Evolutionary conservation across 2,329 filamentous ascomycete genomes (phyloP), one percentile per base, ranked within the genome.

Genomic region (Beauveria rudraprayagi): DNA sequence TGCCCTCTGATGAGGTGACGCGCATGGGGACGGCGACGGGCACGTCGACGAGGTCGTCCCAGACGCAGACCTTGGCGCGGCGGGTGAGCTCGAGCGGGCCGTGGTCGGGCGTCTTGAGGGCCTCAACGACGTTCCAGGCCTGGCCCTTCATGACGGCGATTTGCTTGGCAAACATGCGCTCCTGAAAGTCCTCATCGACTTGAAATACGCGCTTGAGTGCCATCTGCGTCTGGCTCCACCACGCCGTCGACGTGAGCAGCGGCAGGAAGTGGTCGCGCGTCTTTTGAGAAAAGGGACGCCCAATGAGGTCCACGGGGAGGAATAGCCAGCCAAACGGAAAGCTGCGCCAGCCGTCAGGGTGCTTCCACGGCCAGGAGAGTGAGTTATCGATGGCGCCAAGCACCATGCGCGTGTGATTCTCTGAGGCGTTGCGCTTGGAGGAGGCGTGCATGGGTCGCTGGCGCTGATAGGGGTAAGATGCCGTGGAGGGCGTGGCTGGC

Each of bases 271-370:
- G 94, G 65, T 94, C 88, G 64, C 92, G 83, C 1, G 94, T 97
- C 70, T 89, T 92, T 71, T 96, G 89, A 8, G 94, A 97, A 70
- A 99, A 99, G 1, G 94, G 94, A 61, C 95, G 88, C 14, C 94
- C 94, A 65, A 99, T 99, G 30, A 99, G 83, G 61, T 94, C 95
- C 6, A 99, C 94, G 0, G 94, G 94, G 5, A 99, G 80, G 76
- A 99, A 99, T 1, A 99, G 86, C 94, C 94, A 99, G 43, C 94
- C 94, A 71, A 99, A 99, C 0, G 94, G 94, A 73, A 97, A 99
- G 76, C 92, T 94, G 60, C n/a, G n/a, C 82, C 86, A 89, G 37
- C 93, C 94, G 78, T 99, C 93, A 0, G 93, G 93, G 69, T 97
- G 93, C 73, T 97, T 97, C 94, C 93, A 99, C 2, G 94, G 94